Evolutionary conservation across 2,329 filamentous ascomycete genomes (phyloP).

Genomic region (Ophiocordyceps camponoti-leonardi): DNA sequence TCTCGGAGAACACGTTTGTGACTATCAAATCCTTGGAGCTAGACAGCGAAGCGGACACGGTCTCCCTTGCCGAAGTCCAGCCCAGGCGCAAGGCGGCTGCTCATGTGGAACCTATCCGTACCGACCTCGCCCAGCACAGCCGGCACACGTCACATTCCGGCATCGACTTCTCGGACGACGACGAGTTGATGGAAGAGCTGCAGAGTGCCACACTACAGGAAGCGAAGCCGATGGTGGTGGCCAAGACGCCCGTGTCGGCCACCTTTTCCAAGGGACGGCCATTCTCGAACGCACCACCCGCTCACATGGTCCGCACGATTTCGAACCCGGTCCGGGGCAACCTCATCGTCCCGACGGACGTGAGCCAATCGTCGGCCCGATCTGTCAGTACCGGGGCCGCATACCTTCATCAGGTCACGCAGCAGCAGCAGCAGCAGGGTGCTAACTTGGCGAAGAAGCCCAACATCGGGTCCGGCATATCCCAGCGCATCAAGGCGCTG

Average conservation of each 20-base stretch:
- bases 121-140: conserved; percentile 20
- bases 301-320: conserved; percentile 25
- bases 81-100: conserved; percentile 19
- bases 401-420: conserved; percentile 35
- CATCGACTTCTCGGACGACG: conserved; percentile 47
- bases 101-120: conserved; percentile 37
- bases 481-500: conserved; percentile 83
- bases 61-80: conserved; percentile 10
- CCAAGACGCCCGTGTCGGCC: conserved; percentile 66
- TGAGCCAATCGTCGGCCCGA: conserved; percentile 25
- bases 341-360: conserved; percentile 26
- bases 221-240: conserved; percentile 62
- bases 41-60: conserved; percentile 10
- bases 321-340: conserved; percentile 28
- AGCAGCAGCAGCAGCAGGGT: conserved; percentile 31
- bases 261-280: conserved; percentile 22
- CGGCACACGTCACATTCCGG: conserved; percentile 13
- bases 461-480: conserved; percentile 79
- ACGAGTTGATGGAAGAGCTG: conserved; percentile 71
- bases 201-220: conserved; percentile 68
- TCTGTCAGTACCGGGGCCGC: conserved; percentile 40
- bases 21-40: conserved; percentile 1
- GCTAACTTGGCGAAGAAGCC: conserved; percentile 43
- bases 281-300: conserved; percentile 2
- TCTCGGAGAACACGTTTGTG: not conserved